Evolutionary conservation across 495 filamentous ascomycete genomes (phyloP).

Genomic region (Trichoderma virens): DNA sequence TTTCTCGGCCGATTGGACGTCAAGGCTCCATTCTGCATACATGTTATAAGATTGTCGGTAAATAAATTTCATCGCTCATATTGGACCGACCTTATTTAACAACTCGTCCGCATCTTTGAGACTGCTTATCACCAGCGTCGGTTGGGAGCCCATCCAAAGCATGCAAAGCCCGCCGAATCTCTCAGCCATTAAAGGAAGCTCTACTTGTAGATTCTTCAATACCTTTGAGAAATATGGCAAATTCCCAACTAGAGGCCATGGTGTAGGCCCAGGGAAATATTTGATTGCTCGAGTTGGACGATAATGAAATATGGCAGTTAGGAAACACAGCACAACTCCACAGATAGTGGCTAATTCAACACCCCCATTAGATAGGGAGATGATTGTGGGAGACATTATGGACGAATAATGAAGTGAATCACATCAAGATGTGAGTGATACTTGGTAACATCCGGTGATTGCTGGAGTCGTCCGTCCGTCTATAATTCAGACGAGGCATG

Average conservation of each 20-base stretch:
- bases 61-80: neutral
- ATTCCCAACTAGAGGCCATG: neutral
- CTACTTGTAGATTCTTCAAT: neutral
- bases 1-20: neutral
- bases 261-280: neutral
- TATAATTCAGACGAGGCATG: no score
- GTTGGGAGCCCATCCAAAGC: neutral
- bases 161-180: neutral
- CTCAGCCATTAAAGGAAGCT: neutral
- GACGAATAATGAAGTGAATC: no score
- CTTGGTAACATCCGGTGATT: no score
- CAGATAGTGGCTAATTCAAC: neutral
- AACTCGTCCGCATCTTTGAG: neutral
- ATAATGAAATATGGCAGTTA: neutral
- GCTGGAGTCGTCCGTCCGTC: no score
- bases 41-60: neutral
- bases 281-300: neutral
- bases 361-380: no score
- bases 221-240: neutral
- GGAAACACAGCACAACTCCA: neutral
- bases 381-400: no score
- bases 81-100: neutral
- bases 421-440: no score
- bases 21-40: neutral
- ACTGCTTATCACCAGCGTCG: neutral